Conservation (phyloP, 73 alveolate genomes). For the Symbiodinium natans region DNA sequence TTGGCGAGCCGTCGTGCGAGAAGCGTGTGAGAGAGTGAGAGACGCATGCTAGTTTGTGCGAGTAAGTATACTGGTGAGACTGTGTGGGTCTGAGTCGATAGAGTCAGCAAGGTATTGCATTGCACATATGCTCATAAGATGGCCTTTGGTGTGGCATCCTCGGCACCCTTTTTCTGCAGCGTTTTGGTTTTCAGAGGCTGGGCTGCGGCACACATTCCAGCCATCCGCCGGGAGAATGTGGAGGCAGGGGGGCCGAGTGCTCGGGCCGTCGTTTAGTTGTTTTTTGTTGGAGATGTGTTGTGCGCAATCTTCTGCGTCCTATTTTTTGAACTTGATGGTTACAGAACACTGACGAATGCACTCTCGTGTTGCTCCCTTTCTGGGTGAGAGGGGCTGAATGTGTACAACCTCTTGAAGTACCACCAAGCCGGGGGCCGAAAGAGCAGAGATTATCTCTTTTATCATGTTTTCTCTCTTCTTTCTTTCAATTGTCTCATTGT, state of each 20-base stretch:
- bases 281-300: not conserved
- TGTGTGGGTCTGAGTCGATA: no score
- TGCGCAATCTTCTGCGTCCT: not conserved
- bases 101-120: no score
- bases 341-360: not conserved
- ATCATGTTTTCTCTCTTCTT: not conserved
- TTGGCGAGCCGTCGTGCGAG: no score
- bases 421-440: not conserved
- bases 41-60: no score
- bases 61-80: no score
- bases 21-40: no score
- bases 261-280: not conserved
- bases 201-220: conserved; percentile 73
- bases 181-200: not conserved
- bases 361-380: not conserved
- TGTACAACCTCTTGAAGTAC: conserved; percentile 39
- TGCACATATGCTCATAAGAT: no score
- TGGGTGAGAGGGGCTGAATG: conserved; percentile 30
- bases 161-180: no score
- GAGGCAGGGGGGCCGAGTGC: conserved; percentile 16
- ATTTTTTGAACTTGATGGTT: not conserved
- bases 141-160: no score
- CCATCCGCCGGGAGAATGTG: conserved; percentile 89
- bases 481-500: not conserved
- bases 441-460: not conserved